phyloP scores from a whole-genome alignment of 257 asterid species.

The Mitragyna speciosa region DNA sequence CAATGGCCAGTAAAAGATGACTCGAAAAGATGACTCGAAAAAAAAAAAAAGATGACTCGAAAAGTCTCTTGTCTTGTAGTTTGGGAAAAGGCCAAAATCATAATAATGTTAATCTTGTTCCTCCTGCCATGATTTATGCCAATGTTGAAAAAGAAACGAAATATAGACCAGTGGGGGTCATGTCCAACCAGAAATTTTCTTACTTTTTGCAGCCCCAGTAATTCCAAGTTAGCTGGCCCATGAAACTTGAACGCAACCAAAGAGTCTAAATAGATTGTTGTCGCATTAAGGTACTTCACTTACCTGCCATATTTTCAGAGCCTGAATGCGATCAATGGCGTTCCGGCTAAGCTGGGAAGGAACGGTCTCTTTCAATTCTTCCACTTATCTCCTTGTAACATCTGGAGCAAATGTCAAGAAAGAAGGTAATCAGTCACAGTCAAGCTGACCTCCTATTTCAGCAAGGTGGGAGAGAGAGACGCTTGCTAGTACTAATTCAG shows the following conservation, averaged over 20 bases:
- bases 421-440: slow-evolving; percentile 8
- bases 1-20: not conserved
- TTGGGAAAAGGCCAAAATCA: not conserved
- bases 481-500: not conserved
- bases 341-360: not conserved
- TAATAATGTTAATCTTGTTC: no score
- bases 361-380: not conserved
- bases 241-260: no score
- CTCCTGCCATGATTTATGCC: no score
- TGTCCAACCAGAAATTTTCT: no score
- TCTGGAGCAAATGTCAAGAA: slow-evolving; percentile 1
- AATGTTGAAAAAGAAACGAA: no score
- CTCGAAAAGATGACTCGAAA: no score
- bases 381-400: not conserved
- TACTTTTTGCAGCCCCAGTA: not conserved
- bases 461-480: not conserved
- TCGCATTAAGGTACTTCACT: not conserved
- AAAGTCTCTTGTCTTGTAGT: no score
- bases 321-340: not conserved
- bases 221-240: no score
- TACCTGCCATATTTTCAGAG: not conserved
- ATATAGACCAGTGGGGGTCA: no score
- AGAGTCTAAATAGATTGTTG: not conserved
- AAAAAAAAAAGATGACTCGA: no score
- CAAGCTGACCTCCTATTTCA: not conserved